Conservation (phyloP, 2,329 filamentous ascomycete genomes). For the Phialophora verrucosa region DNA sequence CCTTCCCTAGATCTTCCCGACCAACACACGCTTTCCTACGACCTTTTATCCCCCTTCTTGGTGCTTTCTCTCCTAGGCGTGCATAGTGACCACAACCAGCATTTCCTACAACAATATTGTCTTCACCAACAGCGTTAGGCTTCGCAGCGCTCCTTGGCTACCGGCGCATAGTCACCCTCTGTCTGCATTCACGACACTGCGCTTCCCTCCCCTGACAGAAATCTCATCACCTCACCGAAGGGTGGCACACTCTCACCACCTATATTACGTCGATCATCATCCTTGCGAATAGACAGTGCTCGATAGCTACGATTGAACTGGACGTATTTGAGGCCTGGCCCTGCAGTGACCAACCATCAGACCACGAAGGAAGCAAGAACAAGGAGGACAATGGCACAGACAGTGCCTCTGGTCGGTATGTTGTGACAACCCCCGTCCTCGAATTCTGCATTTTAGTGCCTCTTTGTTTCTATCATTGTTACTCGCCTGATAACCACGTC, state of each 20-base stretch:
- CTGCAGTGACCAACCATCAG: background rate
- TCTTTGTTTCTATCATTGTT: conserved; percentile 5
- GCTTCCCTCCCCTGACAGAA: conserved; percentile 20
- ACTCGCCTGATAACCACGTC: conserved; percentile 1
- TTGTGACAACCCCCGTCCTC: conserved; percentile 2
- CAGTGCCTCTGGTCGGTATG: conserved; percentile 30
- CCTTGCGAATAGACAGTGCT: background rate
- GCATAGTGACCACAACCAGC: conserved; percentile 11
- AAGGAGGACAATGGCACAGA: conserved; percentile 30
- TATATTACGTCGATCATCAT: conserved; percentile 4
- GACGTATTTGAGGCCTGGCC: background rate
- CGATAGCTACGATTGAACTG: background rate
- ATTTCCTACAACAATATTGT: conserved; percentile 25
- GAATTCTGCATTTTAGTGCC: background rate
- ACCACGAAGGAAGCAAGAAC: background rate
- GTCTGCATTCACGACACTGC: conserved; percentile 4
- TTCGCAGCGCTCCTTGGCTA: conserved; percentile 21
- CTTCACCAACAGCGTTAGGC: conserved; percentile 18
- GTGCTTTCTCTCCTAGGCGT: background rate
- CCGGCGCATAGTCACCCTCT: conserved; percentile 10
- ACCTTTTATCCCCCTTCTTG: conserved; percentile 6
- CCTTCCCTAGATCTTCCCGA: conserved; percentile 3
- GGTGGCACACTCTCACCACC: background rate
- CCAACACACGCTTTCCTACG: conserved; percentile 15
- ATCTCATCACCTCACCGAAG: background rate